These are phyloP conservation scores for Botrytis squamosa DNA, from an alignment of 2,329 filamentous ascomycete species.

Conservation along the genomic window DNA sequence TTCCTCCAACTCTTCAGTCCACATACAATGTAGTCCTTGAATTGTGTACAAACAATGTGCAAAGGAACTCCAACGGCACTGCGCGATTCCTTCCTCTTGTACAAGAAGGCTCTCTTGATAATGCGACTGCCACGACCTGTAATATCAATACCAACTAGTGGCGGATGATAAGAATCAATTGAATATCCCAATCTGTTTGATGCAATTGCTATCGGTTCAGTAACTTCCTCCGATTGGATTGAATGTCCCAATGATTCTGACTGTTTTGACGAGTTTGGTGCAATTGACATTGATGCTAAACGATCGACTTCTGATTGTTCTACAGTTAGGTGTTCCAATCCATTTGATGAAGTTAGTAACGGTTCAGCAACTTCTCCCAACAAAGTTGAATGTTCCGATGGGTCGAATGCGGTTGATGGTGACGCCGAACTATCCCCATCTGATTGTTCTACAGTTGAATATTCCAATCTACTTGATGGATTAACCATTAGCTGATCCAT, in stretches of 20 bases:
- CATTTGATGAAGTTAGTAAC: background rate
- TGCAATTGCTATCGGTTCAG: background rate
- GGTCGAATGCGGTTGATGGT: background rate
- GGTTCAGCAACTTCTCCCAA: background rate
- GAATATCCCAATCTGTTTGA: background rate
- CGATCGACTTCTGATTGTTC: background rate
- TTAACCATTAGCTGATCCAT: background rate
- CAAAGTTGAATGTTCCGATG: background rate
- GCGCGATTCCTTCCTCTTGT: background rate
- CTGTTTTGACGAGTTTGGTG: no score
- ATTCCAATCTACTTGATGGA: background rate
- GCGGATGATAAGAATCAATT: background rate
- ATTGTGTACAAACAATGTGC: background rate
- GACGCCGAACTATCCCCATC: background rate
- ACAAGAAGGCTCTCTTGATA: background rate
- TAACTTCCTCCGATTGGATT: background rate
- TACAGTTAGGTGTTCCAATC: background rate
- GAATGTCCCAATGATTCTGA: background rate
- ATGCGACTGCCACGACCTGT: background rate
- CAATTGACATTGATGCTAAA: background rate
- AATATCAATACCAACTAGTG: background rate
- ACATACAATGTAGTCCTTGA: background rate
- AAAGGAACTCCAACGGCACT: background rate
- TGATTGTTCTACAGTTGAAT: background rate
- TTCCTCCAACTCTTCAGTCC: no score